A percentile compares a stretch with the other conserved stretches of the same genome.
phyloP scores from a whole-genome alignment of 2,329 filamentous ascomycete species.

The Fusarium hostae region DNA sequence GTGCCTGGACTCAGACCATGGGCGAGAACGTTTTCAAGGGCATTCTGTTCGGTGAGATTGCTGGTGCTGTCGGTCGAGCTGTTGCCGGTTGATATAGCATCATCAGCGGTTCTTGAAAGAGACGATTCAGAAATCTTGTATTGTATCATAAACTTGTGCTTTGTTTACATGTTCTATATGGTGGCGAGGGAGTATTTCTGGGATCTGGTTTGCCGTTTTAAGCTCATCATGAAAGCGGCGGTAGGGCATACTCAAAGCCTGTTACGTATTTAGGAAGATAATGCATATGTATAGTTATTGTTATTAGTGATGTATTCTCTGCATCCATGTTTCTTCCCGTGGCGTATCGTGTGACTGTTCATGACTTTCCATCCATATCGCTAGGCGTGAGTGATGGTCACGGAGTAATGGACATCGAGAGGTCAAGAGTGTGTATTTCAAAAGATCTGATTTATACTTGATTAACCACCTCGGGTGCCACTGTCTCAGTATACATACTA shows the following conservation, averaged over 20 bases:
- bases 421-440: no score
- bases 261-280: constrained; percentile 7
- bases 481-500: neutral
- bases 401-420: neutral
- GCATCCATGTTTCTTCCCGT: neutral
- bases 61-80: constrained; percentile 67
- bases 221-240: constrained; percentile 1
- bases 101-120: neutral
- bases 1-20: constrained; percentile 83
- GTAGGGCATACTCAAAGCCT: neutral
- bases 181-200: constrained; percentile 9
- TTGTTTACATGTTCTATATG: constrained; percentile 13
- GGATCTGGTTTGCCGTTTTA: neutral
- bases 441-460: neutral
- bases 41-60: constrained; percentile 80
- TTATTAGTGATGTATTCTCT: neutral
- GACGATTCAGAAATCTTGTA: neutral
- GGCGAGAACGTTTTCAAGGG: constrained; percentile 81
- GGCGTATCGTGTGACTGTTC: neutral
- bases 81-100: constrained; percentile 52
- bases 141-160: constrained; percentile 16
- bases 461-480: no score
- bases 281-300: neutral
- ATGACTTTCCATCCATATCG: neutral
- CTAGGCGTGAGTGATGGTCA: neutral